Evolutionary conservation across 2,329 filamentous ascomycete genomes (phyloP).

Genomic region (Endoconidiophora laricicola): DNA sequence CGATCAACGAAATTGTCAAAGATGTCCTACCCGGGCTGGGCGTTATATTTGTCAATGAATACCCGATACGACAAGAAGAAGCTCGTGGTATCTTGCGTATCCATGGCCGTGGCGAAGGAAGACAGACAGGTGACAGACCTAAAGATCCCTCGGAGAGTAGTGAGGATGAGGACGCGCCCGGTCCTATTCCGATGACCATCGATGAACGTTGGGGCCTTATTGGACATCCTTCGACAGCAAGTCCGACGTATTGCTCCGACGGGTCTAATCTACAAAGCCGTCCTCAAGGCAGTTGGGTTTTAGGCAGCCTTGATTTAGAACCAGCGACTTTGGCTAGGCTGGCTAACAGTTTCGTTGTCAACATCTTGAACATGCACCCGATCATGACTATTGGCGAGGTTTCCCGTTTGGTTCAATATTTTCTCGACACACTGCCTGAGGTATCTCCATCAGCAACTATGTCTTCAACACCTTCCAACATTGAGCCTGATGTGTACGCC

Average conservation of each 20-base stretch:
- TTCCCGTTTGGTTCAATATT: conserved; percentile 34
- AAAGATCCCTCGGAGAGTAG: conserved; percentile 33
- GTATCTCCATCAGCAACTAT: background rate
- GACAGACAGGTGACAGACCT: conserved; percentile 21
- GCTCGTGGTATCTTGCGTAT: conserved; percentile 56
- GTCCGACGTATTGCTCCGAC: conserved; percentile 21
- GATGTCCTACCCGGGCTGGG: conserved; percentile 30
- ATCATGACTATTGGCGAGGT: conserved; percentile 39
- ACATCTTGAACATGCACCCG: conserved; percentile 50
- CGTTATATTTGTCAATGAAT: conserved; percentile 45
- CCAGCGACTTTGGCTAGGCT: conserved; percentile 33
- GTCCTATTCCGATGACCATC: background rate
- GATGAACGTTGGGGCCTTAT: conserved; percentile 43
- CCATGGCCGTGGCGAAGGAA: conserved; percentile 59
- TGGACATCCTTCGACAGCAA: conserved; percentile 31
- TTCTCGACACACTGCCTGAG: conserved; percentile 31
- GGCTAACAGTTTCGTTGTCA: conserved; percentile 39
- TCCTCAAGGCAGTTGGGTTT: background rate
- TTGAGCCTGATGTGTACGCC: background rate
- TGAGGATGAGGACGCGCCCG: background rate
- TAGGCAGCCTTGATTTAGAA: conserved; percentile 28
- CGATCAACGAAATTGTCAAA: conserved; percentile 47
- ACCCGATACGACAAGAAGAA: conserved; percentile 62
- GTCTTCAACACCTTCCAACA: background rate
- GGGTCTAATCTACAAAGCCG: conserved; percentile 1